Conservation (phyloP, 495 filamentous ascomycete species). For the Neurospora sp. region DNA sequence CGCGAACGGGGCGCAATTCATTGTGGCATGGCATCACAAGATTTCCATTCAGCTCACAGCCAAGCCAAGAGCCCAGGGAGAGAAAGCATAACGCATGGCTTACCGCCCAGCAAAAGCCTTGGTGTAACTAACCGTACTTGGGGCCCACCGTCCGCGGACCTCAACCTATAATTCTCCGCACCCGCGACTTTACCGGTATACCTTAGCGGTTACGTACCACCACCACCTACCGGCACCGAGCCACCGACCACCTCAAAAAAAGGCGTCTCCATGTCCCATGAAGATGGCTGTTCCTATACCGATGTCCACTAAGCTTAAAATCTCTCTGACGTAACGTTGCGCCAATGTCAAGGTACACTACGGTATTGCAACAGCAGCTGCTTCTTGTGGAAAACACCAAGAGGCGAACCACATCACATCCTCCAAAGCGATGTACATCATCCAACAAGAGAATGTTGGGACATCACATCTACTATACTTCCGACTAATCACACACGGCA, state of each 20-base stretch:
- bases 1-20: background rate
- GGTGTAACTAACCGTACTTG: background rate
- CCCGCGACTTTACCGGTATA: background rate
- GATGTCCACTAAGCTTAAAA: background rate
- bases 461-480: background rate
- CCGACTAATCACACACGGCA: background rate
- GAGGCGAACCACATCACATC: background rate
- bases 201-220: constrained; percentile 20
- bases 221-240: constrained; percentile 44
- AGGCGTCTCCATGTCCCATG: constrained; percentile 28
- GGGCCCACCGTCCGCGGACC: background rate
- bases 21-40: background rate
- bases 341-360: constrained; percentile 2
- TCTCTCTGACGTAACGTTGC: constrained; percentile 21
- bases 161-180: background rate
- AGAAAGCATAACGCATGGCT: background rate
- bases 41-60: background rate
- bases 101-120: background rate
- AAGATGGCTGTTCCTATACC: constrained; percentile 19
- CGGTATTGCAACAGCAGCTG: background rate
- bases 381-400: background rate
- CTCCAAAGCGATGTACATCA: background rate
- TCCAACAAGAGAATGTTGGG: background rate
- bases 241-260: constrained; percentile 20
- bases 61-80: background rate